Conservation (phyloP, 495 filamentous ascomycete genomes). For the Hyaloscypha hepaticicola region DNA sequence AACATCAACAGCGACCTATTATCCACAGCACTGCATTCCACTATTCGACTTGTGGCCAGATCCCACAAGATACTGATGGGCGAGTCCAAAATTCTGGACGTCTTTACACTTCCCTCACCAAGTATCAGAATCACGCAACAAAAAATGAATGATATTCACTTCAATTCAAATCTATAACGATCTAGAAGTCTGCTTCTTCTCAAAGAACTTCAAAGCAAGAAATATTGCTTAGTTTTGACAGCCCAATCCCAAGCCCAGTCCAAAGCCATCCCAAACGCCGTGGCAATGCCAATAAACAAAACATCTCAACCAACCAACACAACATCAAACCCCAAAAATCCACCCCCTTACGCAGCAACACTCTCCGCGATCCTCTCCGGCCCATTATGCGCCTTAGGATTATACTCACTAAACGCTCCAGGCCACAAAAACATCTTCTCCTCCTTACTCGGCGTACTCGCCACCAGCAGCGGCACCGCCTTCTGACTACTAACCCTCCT, state of each 20-base stretch:
- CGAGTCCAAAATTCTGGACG: too few species aligned
- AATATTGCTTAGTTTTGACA: background rate
- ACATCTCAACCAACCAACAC: too few species aligned
- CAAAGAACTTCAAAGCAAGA: background rate
- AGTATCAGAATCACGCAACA: too few species aligned
- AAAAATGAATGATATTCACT: too few species aligned
- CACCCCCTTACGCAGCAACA: slow-evolving; percentile 4
- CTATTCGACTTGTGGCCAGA: too few species aligned
- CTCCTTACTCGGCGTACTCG: slow-evolving; percentile 54
- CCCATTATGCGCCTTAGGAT: slow-evolving; percentile 17
- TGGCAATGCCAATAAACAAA: background rate
- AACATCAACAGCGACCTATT: too few species aligned
- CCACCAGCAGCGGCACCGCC: slow-evolving; percentile 52
- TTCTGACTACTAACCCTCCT: slow-evolving; percentile 58
- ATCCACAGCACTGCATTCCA: too few species aligned
- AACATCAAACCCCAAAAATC: background rate
- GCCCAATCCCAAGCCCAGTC: background rate
- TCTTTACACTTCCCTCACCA: too few species aligned
- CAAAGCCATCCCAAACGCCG: slow-evolving; percentile 1
- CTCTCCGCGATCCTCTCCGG: slow-evolving; percentile 21
- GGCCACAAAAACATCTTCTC: slow-evolving; percentile 71
- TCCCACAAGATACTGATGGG: too few species aligned
- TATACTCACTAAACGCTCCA: slow-evolving; percentile 53
- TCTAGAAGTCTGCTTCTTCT: background rate
- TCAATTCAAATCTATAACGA: background rate